phyloP scores from a whole-genome alignment of 1,284 basidiomycete genomes.

The Coniferiporia sulphurascens region DNA sequence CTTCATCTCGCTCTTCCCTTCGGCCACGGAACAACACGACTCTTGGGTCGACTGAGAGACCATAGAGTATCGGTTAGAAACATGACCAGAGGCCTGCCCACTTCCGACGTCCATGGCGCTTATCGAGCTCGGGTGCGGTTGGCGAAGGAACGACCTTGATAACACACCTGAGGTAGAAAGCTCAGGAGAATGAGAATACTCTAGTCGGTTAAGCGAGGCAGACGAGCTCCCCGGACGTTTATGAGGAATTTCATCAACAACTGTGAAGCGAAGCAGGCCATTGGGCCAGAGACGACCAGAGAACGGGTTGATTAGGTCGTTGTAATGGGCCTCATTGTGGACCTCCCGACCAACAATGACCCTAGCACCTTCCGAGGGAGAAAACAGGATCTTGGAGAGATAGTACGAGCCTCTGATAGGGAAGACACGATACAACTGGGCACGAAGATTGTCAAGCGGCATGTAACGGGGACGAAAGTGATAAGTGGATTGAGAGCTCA shows the following conservation, averaged over 20 bases:
- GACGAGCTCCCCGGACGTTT: background rate
- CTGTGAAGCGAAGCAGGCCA: slow-evolving; percentile 56
- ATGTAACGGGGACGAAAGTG: slow-evolving; percentile 3
- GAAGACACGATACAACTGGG: slow-evolving; percentile 65
- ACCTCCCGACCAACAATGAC: slow-evolving; percentile 60
- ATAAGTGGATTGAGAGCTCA: slow-evolving; percentile 21
- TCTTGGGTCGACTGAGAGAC: slow-evolving; percentile 7
- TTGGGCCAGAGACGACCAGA: slow-evolving; percentile 46
- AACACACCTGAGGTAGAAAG: background rate
- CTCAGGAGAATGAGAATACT: background rate
- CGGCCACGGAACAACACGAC: slow-evolving; percentile 46
- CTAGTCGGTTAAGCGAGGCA: background rate
- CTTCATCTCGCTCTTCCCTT: slow-evolving; percentile 52
- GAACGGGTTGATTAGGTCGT: slow-evolving; percentile 43
- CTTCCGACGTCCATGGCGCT: slow-evolving; percentile 1
- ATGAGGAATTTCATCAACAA: slow-evolving; percentile 41
- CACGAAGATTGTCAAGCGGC: slow-evolving; percentile 19
- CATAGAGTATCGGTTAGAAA: slow-evolving; percentile 13
- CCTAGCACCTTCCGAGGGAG: slow-evolving; percentile 36
- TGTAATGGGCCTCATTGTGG: slow-evolving; percentile 53
- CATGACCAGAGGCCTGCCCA: slow-evolving; percentile 11
- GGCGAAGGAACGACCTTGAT: slow-evolving; percentile 5
- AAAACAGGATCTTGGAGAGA: slow-evolving; percentile 63
- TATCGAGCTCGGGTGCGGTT: background rate
- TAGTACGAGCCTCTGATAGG: slow-evolving; percentile 53